Conservation (phyloP, 176 grass and related monocot genomes). For the Triticum urartu region DNA sequence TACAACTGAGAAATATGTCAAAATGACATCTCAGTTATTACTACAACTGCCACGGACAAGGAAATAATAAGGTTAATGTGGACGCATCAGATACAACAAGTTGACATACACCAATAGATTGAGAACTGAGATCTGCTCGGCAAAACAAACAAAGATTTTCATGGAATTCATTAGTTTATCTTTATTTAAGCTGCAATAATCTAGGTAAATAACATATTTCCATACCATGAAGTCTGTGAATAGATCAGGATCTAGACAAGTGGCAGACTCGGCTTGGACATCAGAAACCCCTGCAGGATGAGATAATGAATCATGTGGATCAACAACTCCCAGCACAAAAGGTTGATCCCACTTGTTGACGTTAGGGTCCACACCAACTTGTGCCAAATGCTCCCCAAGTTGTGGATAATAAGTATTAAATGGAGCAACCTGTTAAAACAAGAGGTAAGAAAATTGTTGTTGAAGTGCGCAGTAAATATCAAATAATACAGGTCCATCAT, state of each 20-base stretch:
- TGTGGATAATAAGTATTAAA: slow-evolving; percentile 98
- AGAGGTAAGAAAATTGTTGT: neutral
- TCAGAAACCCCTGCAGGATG: slow-evolving; percentile 96
- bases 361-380: slow-evolving; percentile 76
- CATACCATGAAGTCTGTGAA: slow-evolving; percentile 96
- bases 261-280: slow-evolving; percentile 71
- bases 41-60: neutral
- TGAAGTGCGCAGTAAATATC: slow-evolving; percentile 13
- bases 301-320: slow-evolving; percentile 91
- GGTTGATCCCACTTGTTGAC: slow-evolving; percentile 93
- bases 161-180: neutral
- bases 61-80: neutral
- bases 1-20: slow-evolving; percentile 2
- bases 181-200: neutral
- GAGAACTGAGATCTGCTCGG: neutral
- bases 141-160: neutral
- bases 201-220: slow-evolving; percentile 16
- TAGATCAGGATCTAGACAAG: slow-evolving; percentile 84
- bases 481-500: neutral
- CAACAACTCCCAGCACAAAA: slow-evolving; percentile 88
- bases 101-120: neutral
- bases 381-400: slow-evolving; percentile 73
- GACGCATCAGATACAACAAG: slow-evolving; percentile 5
- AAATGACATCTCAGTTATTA: neutral
- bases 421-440: slow-evolving; percentile 80